Evolutionary conservation across 2,329 filamentous ascomycete species (phyloP).

Genomic region (Apiospora aurea): DNA sequence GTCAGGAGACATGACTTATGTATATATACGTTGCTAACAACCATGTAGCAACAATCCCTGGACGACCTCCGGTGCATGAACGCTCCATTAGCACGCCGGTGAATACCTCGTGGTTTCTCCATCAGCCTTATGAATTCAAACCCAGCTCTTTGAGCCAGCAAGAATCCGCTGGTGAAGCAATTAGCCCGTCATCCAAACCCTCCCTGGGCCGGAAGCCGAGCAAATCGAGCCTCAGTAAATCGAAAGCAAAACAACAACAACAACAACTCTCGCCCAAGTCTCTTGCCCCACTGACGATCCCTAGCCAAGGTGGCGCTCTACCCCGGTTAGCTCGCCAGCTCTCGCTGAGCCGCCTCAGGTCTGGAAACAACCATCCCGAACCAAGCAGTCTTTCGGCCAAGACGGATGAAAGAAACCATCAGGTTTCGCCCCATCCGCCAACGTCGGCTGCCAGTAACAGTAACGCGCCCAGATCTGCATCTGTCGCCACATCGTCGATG

Average conservation of each 20-base stretch:
- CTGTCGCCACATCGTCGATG: conserved; percentile 50
- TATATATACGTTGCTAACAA: conserved; percentile 32
- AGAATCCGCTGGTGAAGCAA: conserved; percentile 33
- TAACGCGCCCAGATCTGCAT: conserved; percentile 55
- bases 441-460: conserved; percentile 50
- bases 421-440: conserved; percentile 50
- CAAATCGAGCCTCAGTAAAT: conserved; percentile 32
- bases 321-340: conserved; percentile 46
- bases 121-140: neutral
- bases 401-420: conserved; percentile 30
- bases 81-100: conserved; percentile 69
- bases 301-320: conserved; percentile 44
- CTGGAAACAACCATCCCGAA: conserved; percentile 45
- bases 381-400: conserved; percentile 50
- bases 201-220: conserved; percentile 27
- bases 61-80: conserved; percentile 69
- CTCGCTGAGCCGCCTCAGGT: conserved; percentile 54
- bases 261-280: conserved; percentile 60
- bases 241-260: neutral
- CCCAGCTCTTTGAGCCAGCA: conserved; percentile 5
- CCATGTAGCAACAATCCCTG: conserved; percentile 68
- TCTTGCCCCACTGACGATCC: conserved; percentile 65
- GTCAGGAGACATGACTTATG: conserved; percentile 21
- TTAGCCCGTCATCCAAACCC: conserved; percentile 32
- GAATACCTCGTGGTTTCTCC: conserved; percentile 49